Percentiles rank a stretch among this genome's conserved stretches.
Conservation (phyloP, 257 asterid species). For the Handroanthus guayacan region DNA sequence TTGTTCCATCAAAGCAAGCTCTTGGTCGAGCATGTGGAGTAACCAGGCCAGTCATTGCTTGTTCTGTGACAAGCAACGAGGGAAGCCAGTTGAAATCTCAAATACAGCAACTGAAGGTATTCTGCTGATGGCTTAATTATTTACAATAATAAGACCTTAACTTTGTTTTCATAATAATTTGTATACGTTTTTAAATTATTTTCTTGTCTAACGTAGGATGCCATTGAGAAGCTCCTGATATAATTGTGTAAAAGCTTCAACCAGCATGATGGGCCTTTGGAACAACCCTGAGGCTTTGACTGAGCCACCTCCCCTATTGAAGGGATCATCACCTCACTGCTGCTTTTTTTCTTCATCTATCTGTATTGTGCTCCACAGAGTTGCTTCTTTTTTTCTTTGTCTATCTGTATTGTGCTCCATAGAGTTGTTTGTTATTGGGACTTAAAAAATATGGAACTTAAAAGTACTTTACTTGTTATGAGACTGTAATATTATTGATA, state of each 20-base stretch:
- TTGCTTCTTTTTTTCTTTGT: neutral
- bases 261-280: conserved; percentile 56
- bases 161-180: neutral
- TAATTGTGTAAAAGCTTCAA: conserved; percentile 26
- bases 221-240: conserved; percentile 54
- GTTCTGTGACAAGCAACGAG: conserved; percentile 88
- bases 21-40: conserved; percentile 97
- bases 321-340: conserved; percentile 26
- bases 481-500: conserved; percentile 12
- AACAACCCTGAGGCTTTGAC: conserved; percentile 46
- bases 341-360: neutral
- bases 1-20: conserved; percentile 81
- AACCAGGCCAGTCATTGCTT: conserved; percentile 87
- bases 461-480: conserved; percentile 15
- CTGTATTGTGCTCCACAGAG: conserved; percentile 8
- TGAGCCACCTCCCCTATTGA: conserved; percentile 33
- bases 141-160: neutral
- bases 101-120: conserved; percentile 83
- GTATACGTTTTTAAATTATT: neutral
- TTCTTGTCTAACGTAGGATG: conserved; percentile 41
- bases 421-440: conserved; percentile 7
- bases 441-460: conserved; percentile 18
- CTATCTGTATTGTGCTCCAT: conserved; percentile 12
- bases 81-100: conserved; percentile 92
- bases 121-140: neutral